Percentiles rank a stretch among this genome's conserved stretches.
Conservation (phyloP, 768 basidiomycete species). For the Xerocomellus dryophilus region DNA sequence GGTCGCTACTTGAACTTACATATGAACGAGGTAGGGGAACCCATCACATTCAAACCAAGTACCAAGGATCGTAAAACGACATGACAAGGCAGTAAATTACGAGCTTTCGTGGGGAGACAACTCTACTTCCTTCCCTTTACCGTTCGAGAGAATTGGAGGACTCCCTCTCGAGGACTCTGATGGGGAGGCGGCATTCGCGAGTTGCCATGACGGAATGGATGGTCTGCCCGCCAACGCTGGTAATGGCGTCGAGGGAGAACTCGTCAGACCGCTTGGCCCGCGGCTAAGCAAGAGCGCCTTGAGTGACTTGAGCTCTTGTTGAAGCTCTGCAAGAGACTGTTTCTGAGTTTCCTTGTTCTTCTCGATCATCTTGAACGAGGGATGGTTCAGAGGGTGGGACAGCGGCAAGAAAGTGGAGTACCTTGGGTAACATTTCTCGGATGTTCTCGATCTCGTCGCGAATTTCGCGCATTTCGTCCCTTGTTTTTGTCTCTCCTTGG, state of each 20-base stretch:
- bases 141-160: constrained; percentile 31
- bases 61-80: background rate
- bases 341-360: constrained; percentile 86
- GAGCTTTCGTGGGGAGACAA: constrained; percentile 11
- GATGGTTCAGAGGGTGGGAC: background rate
- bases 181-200: constrained; percentile 44
- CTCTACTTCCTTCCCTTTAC: constrained; percentile 61
- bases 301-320: constrained; percentile 91
- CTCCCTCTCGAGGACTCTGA: constrained; percentile 12
- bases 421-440: constrained; percentile 91
- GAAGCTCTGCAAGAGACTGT: constrained; percentile 80
- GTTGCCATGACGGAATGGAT: constrained; percentile 89
- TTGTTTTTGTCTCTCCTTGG: constrained; percentile 71
- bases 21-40: background rate
- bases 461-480: constrained; percentile 89
- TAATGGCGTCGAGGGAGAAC: constrained; percentile 48
- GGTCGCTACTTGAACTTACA: background rate
- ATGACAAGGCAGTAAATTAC: constrained; percentile 12
- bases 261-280: constrained; percentile 47
- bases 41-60: constrained; percentile 1
- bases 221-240: constrained; percentile 56
- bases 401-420: constrained; percentile 30
- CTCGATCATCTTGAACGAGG: constrained; percentile 75
- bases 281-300: constrained; percentile 84
- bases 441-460: constrained; percentile 88